Conservation (phyloP, 148 eudicot genomes). For the Chenopodium suecicum region DNA sequence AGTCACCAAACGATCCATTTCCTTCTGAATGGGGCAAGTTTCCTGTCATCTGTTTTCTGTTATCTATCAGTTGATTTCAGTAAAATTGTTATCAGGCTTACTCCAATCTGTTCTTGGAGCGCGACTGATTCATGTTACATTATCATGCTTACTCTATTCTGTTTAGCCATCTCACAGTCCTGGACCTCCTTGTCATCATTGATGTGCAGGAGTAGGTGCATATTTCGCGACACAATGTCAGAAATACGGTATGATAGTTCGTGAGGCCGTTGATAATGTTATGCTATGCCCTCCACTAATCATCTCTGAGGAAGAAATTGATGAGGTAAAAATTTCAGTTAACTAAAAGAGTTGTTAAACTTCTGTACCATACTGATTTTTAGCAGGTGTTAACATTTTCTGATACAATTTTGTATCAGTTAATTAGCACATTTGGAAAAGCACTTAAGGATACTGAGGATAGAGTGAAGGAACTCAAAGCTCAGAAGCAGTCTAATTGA, state of each 20-base stretch:
- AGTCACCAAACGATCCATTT: constrained; percentile 76
- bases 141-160: neutral
- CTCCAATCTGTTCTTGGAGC: neutral
- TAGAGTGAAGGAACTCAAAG: constrained; percentile 60
- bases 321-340: constrained; percentile 43
- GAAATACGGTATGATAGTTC: constrained; percentile 84
- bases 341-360: no score
- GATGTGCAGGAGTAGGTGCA: constrained; percentile 58
- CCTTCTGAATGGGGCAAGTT: constrained; percentile 88
- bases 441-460: constrained; percentile 69
- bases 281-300: constrained; percentile 85
- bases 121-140: neutral
- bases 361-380: no score
- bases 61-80: neutral
- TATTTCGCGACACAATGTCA: constrained; percentile 80
- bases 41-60: neutral
- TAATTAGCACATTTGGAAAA: constrained; percentile 55
- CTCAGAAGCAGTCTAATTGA: constrained; percentile 36
- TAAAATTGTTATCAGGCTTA: no score
- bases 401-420: constrained; percentile 27
- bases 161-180: neutral
- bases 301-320: constrained; percentile 57
- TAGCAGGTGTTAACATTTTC: neutral
- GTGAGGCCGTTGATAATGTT: constrained; percentile 78
- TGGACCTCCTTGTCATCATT: neutral